Conservation (phyloP, 345 rosid genomes). For the Crucihimalaya himalaica region DNA sequence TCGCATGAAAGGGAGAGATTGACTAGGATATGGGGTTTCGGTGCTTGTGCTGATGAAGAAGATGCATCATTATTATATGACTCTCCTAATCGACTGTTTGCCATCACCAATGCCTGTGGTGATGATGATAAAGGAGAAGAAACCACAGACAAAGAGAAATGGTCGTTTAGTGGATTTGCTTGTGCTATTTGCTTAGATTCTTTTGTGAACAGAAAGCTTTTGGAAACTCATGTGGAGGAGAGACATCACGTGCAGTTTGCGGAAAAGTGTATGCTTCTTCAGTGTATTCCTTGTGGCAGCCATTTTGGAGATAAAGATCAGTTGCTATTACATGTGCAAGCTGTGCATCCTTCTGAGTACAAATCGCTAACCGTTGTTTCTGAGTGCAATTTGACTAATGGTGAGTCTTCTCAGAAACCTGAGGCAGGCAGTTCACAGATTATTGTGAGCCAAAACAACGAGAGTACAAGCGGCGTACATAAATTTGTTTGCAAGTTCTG, state of each 20-base stretch:
- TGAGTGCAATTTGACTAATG: constrained; percentile 33
- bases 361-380: constrained; percentile 48
- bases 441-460: constrained; percentile 47
- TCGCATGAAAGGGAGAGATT: constrained; percentile 77
- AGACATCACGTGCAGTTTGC: constrained; percentile 89
- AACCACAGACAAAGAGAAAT: constrained; percentile 70
- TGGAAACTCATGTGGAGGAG: constrained; percentile 91
- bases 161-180: constrained; percentile 83
- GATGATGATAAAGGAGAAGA: constrained; percentile 46
- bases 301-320: constrained; percentile 89
- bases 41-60: constrained; percentile 35
- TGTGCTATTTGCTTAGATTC: constrained; percentile 98
- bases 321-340: constrained; percentile 73
- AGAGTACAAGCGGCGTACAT: constrained; percentile 49
- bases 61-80: constrained; percentile 47
- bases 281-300: constrained; percentile 85
- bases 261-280: constrained; percentile 97
- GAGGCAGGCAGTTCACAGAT: constrained; percentile 46
- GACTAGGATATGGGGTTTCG: constrained; percentile 70
- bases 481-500: constrained; percentile 87
- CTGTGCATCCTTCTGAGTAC: constrained; percentile 66
- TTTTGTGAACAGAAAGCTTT: constrained; percentile 65
- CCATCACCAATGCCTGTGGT: constrained; percentile 42
- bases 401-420: constrained; percentile 44
- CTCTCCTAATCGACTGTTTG: constrained; percentile 47